Evolutionary conservation across 140 eudicot genomes (phyloP), one percentile per base, ranked within the genome.

Genomic region (Erigeron philadelphicus): DNA sequence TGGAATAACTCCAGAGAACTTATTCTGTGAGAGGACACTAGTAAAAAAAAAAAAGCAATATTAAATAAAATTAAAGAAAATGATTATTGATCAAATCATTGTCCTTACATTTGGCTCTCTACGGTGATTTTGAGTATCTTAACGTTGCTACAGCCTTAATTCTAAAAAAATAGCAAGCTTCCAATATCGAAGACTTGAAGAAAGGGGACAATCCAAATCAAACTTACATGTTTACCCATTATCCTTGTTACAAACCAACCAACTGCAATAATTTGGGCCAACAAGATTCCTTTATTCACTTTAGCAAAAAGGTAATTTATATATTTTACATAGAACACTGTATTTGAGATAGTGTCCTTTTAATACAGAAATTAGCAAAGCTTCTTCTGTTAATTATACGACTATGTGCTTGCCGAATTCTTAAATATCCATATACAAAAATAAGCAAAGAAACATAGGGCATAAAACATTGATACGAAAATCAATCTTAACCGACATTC

Each of bases 21-120:
- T 83, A 83, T 93, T 93, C 66, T 75, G 81, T 15, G 88, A 79
- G 59, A 93, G 98, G 60, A 83, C 71, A 64, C 98, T 93, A 66
- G 46, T 44, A 53, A 79, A 46, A 55, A 1, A 41, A 16, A 9
- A 0, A 45, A 61, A 17, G 8, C 0, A 13, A 31, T 12, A 54
- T 25, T 11, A 76, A 62, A 25, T 18, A 68, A 13, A 76, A 61
- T 12, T 11, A 3, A 23, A 44, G 55, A 8, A 7, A 31, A 31
- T 43, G 25, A 43, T 21, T 42, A 56, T 50, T 52, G 11, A 25
- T n/a, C n/a, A 52, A 64, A n/a, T 43, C 12, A 10, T 17, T 45
- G 38, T 31, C 38, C 38, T 1, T 0, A 4, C 38, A 31, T 31
- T 31, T 31, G 38, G 38, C 5, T 31, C 38, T 31, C 38, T 31